Conservation (phyloP, 1,139 yeast species). For the Nakaseomyces delphensis region DNA sequence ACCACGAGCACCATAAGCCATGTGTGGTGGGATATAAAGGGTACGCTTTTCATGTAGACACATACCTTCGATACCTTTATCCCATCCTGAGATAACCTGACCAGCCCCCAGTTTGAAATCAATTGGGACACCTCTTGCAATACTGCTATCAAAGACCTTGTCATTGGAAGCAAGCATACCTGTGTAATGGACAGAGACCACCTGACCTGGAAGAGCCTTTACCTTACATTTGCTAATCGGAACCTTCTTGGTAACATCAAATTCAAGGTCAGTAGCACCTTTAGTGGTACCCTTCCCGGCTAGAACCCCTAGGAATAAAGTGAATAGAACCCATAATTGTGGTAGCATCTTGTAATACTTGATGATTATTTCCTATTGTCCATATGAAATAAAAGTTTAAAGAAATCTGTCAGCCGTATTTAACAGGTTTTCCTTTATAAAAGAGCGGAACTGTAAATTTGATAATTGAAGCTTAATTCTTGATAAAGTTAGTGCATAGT, state of each 20-base stretch:
- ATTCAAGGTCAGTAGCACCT: slow-evolving; percentile 20
- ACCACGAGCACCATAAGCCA: slow-evolving; percentile 72
- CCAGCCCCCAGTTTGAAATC: slow-evolving; percentile 64
- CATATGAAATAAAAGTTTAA: not conserved
- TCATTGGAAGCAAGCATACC: slow-evolving; percentile 60
- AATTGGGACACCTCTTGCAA: slow-evolving; percentile 55
- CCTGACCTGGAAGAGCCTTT: slow-evolving; percentile 55
- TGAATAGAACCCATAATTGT: slow-evolving; percentile 8
- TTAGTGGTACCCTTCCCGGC: slow-evolving; percentile 18
- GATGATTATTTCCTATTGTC: not conserved
- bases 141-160: slow-evolving; percentile 66
- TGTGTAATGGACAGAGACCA: slow-evolving; percentile 62
- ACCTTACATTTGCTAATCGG: slow-evolving; percentile 45
- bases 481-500: too few relatives aligned
- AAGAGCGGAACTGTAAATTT: too few relatives aligned
- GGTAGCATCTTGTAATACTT: slow-evolving; percentile 1
- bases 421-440: too few relatives aligned
- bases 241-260: slow-evolving; percentile 40
- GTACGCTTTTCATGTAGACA: slow-evolving; percentile 82
- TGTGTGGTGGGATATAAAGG: slow-evolving; percentile 63
- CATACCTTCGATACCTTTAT: slow-evolving; percentile 69
- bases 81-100: slow-evolving; percentile 83
- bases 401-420: too few relatives aligned
- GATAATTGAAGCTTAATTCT: too few relatives aligned
- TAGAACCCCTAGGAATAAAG: slow-evolving; percentile 9